A percentile compares a stretch with the other conserved stretches of the same genome.
Conservation (phyloP, 768 basidiomycete genomes). For the Omphalotus guepiniiformis region DNA sequence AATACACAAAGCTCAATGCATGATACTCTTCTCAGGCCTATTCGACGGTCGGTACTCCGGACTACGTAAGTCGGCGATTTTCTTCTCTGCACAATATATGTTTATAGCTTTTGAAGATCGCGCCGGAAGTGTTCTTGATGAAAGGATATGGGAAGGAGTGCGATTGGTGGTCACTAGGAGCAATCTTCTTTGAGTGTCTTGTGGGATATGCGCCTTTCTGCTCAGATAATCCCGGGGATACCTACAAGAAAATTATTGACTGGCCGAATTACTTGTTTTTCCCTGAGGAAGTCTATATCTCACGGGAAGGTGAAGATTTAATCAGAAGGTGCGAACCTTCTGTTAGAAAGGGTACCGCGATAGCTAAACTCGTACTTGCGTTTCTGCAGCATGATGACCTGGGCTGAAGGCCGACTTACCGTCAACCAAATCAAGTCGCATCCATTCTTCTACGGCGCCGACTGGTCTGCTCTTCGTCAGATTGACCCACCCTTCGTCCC, state of each 20-base stretch:
- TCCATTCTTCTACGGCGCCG: slow-evolving; percentile 93
- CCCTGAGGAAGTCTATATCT: slow-evolving; percentile 94
- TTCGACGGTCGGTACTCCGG: slow-evolving; percentile 76
- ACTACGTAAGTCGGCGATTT: slow-evolving; percentile 44
- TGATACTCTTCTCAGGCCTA: slow-evolving; percentile 59
- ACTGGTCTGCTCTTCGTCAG: slow-evolving; percentile 87
- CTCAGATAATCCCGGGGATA: slow-evolving; percentile 93
- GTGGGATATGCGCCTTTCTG: slow-evolving; percentile 99
- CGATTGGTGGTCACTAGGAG: slow-evolving; percentile 99
- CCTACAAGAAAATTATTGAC: slow-evolving; percentile 97
- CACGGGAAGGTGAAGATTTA: slow-evolving; percentile 86
- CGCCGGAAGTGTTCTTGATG: slow-evolving; percentile 95
- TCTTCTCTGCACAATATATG: slow-evolving; percentile 46
- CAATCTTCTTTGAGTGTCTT: slow-evolving; percentile 98
- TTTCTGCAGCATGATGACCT: slow-evolving; percentile 74
- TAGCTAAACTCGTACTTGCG: no score
- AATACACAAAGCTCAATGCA: neutral
- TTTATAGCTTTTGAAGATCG: slow-evolving; percentile 61
- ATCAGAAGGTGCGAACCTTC: slow-evolving; percentile 62
- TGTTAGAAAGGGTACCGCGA: no score
- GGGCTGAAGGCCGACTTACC: slow-evolving; percentile 67
- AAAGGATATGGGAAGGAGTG: slow-evolving; percentile 98
- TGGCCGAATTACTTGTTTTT: slow-evolving; percentile 91
- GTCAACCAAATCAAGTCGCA: slow-evolving; percentile 89
- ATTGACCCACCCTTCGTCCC: slow-evolving; percentile 98